These are phyloP conservation scores for Aspergillus coremiiformis DNA, from an alignment of 495 filamentous ascomycete species.

Conservation along the genomic window DNA sequence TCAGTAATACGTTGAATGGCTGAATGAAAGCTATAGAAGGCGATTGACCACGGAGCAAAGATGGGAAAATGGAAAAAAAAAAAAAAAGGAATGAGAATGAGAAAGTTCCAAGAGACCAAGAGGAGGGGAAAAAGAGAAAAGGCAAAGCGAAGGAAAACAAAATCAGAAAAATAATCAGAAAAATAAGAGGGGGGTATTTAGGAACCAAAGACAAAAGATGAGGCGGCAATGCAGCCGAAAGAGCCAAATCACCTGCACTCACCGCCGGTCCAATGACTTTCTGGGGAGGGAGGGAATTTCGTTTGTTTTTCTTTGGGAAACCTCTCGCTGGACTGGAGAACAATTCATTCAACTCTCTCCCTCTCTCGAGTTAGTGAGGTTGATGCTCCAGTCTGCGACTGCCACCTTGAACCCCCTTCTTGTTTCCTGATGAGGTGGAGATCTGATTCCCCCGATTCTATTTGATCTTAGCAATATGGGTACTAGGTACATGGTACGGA, in stretches of 20 bases:
- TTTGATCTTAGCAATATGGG: neutral
- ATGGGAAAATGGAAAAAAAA: neutral
- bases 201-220: constrained; percentile 11
- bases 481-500: too few species aligned
- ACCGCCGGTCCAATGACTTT: constrained; percentile 12
- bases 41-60: neutral
- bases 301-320: neutral
- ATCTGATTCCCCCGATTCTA: neutral
- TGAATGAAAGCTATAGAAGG: neutral
- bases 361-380: neutral
- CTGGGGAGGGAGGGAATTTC: neutral
- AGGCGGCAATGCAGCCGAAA: constrained; percentile 19
- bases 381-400: neutral
- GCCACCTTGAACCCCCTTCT: neutral
- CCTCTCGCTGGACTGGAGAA: neutral
- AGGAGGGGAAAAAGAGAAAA: constrained; percentile 8
- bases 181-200: constrained; percentile 1
- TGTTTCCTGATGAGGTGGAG: neutral
- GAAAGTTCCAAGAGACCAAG: too few species aligned
- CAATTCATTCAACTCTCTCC: neutral
- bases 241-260: constrained; percentile 17
- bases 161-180: constrained; percentile 2
- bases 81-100: constrained; percentile 1
- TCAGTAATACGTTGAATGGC: neutral
- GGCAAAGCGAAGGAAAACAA: constrained; percentile 1